Base-by-base conservation (phyloP, 139 green algal species). In the Volvox africanus region DNA sequence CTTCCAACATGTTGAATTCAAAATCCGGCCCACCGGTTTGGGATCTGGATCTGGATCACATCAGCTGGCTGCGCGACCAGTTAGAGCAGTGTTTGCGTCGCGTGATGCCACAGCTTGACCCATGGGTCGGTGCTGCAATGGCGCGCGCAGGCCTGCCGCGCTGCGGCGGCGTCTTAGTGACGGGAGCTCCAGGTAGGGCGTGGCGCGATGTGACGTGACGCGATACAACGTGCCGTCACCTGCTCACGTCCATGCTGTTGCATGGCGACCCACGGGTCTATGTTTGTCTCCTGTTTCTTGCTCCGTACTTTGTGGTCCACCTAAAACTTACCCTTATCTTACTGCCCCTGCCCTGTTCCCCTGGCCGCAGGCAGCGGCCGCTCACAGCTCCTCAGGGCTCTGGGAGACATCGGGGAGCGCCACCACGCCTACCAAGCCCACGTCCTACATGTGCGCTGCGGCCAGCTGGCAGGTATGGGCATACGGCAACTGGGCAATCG, bases 141-240 rank as follows among this genome's bases (percentile, higher is more conserved):
- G 65, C 67, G 30, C 1, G 33, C 82, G 82, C 91, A 89, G 88
- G 68, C 32, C 82, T 85, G 16, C 94, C 92, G 9, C 68, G 67
- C 0, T 93, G 90, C 16, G 95, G 95, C 18, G 91, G 94, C 78
- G 69, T 97, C 78, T 88, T 97, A 73, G 36, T 97, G 33, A 93
- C 77, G 24, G 95, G 94, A 26, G 89, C 94, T 5, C 86, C 73
- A 37, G 86, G 86, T 85, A 61, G 9, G 82, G 33, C 20, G 37
- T 24, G 36, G 36, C 44, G 44, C 44, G 44, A 55, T 9, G 44
- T 55, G 44, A 55, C 44, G 44, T 9, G 9, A 55, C 9, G 9
- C 9, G 44, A 55, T 55, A 9, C 9, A 9, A 55, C 44, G 44
- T 55, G n/a, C n/a, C n/a, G n/a, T n/a, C n/a, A n/a, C n/a, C n/a